Percentiles rank a stretch among this genome's conserved stretches.
These are phyloP conservation scores for Coprinopsis sp. DNA, from an alignment of 768 basidiomycete genomes.

Conservation along the genomic window DNA sequence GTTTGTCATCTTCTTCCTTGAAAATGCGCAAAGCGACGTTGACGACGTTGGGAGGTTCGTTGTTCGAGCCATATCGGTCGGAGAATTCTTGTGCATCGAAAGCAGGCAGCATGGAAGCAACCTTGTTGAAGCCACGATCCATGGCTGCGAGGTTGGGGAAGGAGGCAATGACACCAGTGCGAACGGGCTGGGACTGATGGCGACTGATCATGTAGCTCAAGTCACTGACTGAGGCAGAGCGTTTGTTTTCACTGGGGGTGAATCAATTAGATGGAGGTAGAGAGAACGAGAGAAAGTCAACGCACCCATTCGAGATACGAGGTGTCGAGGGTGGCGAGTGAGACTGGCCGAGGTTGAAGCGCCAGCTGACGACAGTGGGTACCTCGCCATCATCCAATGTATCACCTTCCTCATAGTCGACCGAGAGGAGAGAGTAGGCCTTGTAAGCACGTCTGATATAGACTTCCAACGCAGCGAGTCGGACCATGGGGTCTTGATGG, in stretches of 20 bases:
- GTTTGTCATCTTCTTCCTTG: slow-evolving; percentile 70
- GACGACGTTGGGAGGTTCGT: slow-evolving; percentile 86
- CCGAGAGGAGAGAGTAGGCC: slow-evolving; percentile 84
- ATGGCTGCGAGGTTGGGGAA: slow-evolving; percentile 74
- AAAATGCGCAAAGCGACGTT: slow-evolving; percentile 92
- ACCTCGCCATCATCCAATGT: slow-evolving; percentile 77
- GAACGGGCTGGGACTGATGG: slow-evolving; percentile 83
- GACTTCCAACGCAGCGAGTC: slow-evolving; percentile 90
- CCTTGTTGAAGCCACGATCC: slow-evolving; percentile 66
- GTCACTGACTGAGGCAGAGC: slow-evolving; percentile 93
- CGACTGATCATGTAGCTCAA: slow-evolving; percentile 87
- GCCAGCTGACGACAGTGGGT: slow-evolving; percentile 82
- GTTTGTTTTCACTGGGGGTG: slow-evolving; percentile 47
- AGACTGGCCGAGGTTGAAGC: slow-evolving; percentile 89
- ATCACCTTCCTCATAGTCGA: slow-evolving; percentile 95
- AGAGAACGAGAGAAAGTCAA: neutral
- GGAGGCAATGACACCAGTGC: slow-evolving; percentile 88
- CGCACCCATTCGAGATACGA: slow-evolving; percentile 49
- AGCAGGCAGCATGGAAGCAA: slow-evolving; percentile 66
- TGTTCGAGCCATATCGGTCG: slow-evolving; percentile 68
- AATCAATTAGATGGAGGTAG: slow-evolving; percentile 1
- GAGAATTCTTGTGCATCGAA: slow-evolving; percentile 70
- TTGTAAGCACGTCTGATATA: slow-evolving; percentile 95
- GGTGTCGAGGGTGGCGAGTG: slow-evolving; percentile 86
- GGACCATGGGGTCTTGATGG: slow-evolving; percentile 78